phyloP scores from a whole-genome alignment of 805 yeast species.

The Blastobotrys peoriensis region DNA sequence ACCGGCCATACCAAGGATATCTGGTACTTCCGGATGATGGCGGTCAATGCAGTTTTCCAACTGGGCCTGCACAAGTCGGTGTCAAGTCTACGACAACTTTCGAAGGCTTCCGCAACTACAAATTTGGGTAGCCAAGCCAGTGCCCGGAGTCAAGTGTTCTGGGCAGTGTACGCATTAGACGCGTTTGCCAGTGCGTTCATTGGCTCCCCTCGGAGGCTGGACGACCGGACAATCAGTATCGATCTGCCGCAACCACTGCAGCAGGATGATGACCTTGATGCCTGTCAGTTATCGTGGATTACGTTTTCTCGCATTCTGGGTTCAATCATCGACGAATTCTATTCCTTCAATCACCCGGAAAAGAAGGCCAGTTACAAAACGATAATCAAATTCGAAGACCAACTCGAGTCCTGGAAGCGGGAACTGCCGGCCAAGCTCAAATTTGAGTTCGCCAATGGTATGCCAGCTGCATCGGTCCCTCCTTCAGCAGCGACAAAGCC shows the following conservation, averaged over 20 bases:
- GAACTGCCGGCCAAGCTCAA: conserved; percentile 56
- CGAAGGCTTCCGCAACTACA: no score
- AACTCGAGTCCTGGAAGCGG: conserved; percentile 72
- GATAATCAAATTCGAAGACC: conserved; percentile 44
- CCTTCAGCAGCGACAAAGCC: no score
- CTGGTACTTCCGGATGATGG: conserved; percentile 69
- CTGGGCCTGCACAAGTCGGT: conserved; percentile 82
- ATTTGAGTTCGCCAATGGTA: conserved; percentile 45
- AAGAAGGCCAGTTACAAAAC: conserved; percentile 20
- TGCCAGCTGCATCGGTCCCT: conserved; percentile 21
- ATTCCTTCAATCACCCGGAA: conserved; percentile 11
- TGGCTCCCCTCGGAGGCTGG: conserved; percentile 76
- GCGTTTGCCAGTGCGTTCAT: conserved; percentile 65
- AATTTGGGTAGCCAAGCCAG: neutral
- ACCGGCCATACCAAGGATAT: conserved; percentile 69
- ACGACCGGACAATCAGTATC: conserved; percentile 80
- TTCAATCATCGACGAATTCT: conserved; percentile 54
- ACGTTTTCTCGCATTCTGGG: conserved; percentile 64
- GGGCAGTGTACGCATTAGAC: conserved; percentile 79
- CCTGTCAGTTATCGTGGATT: conserved; percentile 16
- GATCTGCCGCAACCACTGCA: conserved; percentile 52
- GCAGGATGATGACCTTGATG: conserved; percentile 19
- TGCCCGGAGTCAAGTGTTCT: conserved; percentile 41
- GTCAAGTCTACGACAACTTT: conserved; percentile 50
- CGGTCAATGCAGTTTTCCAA: conserved; percentile 79